Evolutionary conservation across 768 basidiomycete genomes (phyloP).

Genomic region (button mushroom (Agaricus bisporus)): DNA sequence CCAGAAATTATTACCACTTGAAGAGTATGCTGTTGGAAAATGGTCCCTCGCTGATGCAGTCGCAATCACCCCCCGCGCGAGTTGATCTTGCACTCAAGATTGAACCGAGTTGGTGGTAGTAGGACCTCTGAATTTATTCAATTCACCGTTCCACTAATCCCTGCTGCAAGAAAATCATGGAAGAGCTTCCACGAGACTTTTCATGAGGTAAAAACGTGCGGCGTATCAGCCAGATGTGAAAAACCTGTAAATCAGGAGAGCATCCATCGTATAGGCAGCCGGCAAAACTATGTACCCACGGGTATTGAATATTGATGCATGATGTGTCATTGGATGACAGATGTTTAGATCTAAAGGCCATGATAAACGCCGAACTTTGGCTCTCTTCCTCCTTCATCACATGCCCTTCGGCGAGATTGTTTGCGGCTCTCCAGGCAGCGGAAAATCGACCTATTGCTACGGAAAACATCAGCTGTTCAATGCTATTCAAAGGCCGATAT

Average conservation of each 20-base stretch:
- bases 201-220: slow-evolving; percentile 33
- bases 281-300: too few species aligned
- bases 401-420: slow-evolving; percentile 91
- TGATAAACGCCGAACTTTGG: slow-evolving; percentile 6
- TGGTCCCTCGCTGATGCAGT: slow-evolving; percentile 64
- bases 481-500: slow-evolving; percentile 79
- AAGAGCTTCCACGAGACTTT: slow-evolving; percentile 52
- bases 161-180: slow-evolving; percentile 38
- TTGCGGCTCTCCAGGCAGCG: slow-evolving; percentile 80
- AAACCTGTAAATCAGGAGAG: neutral
- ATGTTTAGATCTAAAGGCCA: neutral
- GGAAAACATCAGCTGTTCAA: slow-evolving; percentile 87
- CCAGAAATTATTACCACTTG: slow-evolving; percentile 42
- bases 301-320: too few species aligned
- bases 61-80: slow-evolving; percentile 55
- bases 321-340: neutral
- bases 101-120: slow-evolving; percentile 45
- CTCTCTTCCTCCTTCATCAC: neutral
- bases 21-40: slow-evolving; percentile 40
- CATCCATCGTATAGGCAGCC: too few species aligned
- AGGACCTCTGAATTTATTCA: slow-evolving; percentile 22
- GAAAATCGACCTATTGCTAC: slow-evolving; percentile 85
- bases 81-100: slow-evolving; percentile 36
- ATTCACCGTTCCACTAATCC: slow-evolving; percentile 45
- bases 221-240: neutral